phyloP scores from a whole-genome alignment of 352 stramenopile genomes.

The Globisporangium solare region DNA sequence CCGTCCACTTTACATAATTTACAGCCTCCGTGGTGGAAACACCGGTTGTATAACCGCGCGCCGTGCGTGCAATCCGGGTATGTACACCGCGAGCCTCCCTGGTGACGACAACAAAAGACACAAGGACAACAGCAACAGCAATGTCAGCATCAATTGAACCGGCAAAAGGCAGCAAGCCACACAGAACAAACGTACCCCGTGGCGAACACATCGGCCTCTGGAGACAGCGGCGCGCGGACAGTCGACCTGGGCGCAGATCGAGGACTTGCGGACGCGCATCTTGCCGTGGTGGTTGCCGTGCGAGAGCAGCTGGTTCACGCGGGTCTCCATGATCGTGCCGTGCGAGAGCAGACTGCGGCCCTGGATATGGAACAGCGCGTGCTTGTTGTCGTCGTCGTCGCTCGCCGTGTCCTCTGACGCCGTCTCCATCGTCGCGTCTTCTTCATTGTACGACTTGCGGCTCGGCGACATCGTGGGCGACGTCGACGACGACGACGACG shows the following conservation, averaged over 20 bases:
- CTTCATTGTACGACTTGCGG: conserved; percentile 32
- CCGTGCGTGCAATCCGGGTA: conserved; percentile 56
- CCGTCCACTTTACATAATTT: conserved; percentile 59
- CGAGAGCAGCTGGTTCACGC: conserved; percentile 50
- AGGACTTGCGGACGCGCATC: conserved; percentile 62
- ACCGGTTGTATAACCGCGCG: conserved; percentile 55
- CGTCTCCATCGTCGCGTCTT: conserved; percentile 19
- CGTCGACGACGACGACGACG: conserved; percentile 15
- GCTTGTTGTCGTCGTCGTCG: conserved; percentile 30
- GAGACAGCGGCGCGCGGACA: conserved; percentile 51
- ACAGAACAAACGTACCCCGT: conserved; percentile 21
- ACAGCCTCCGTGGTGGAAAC: conserved; percentile 62
- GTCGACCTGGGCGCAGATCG: conserved; percentile 49
- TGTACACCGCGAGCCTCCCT: conserved; percentile 49
- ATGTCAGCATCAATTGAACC: neutral
- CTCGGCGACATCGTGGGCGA: conserved; percentile 43
- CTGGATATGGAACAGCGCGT: conserved; percentile 41
- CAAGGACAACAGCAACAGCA: neutral
- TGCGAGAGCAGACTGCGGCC: conserved; percentile 47
- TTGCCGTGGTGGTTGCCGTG: conserved; percentile 59
- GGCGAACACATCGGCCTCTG: conserved; percentile 44
- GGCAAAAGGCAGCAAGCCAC: neutral
- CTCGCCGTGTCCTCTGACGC: conserved; percentile 22
- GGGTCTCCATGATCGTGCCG: conserved; percentile 46
- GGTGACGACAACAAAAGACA: neutral